Evolutionary conservation across 495 filamentous ascomycete genomes (phyloP), one percentile per base, ranked within the genome.

Genomic region (Alectoria sarmentosa): DNA sequence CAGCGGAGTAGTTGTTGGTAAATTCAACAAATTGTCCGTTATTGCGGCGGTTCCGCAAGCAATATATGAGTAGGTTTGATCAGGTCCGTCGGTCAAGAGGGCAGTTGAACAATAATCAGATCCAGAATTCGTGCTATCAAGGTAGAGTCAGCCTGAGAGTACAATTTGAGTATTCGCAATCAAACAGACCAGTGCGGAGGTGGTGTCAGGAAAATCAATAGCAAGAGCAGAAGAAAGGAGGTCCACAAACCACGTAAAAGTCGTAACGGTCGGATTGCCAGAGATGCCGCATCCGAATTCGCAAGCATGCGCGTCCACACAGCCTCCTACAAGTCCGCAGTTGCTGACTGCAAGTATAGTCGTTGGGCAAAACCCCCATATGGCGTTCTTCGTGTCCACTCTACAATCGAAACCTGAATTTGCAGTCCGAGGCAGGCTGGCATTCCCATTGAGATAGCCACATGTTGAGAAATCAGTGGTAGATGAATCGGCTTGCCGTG

Each of bases 11-110:
- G 28, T 23, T 34, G 61, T 65, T 6, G 49, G 23, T 52, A 23
- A 39, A 46, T n/a, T 28, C 37, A 64, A 36, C 49, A 65, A 65
- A 58, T 41, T 11, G 19, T 67, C 28, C 21, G 65, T 64, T 19
- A 36, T 10, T 55, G 60, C 61, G 32, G 42, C 39, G n/a, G 46
- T 32, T 11, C 14, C 61, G 49, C 65, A 67, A 44, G 62, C 61
- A 32, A 67, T 32, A 37, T 67, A 67, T 28, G 61, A 23, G 28
- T 67, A 67, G 28, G 65, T 67, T 39, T 67, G 65, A 59, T 65
- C 61, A 32, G 65, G 65, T 30, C 65, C 65, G 26, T 42, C 62
- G 34, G 41, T 64, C 26, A 67, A 58, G 36, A 64, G 49, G 10
- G 65, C 65, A 37, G 65, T 65, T 17, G 65, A 57, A 42, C 65